Base-by-base conservation (phyloP, 106 monocot genomes). In the Dendrobium chrysotoxum region DNA sequence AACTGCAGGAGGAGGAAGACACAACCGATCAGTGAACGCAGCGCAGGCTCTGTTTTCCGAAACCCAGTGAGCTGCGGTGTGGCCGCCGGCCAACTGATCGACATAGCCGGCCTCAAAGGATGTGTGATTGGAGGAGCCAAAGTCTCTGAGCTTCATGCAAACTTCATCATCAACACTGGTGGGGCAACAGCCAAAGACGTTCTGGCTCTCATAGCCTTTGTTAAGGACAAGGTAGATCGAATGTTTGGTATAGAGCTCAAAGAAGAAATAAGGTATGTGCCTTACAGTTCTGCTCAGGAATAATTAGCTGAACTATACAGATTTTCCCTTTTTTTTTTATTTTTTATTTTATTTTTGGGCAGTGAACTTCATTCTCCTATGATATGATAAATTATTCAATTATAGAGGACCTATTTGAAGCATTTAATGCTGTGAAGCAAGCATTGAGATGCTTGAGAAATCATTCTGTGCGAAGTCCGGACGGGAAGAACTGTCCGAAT, bases 121-220 rank as follows among this genome's bases (percentile, higher is more conserved):
- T 78, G 84, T 31, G 53, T 46, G 31, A 20, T 86, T 7, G 89
- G 89, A 80, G 89, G 89, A 41, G 86, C 86, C 23, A 86, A 80
- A 58, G 82, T 89, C 28, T 89, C 89, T 12, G 80, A 82, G 15
- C 40, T 86, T 15, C 89, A 89, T 70, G 86, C 86, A 9, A 89
- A 89, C 80, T 89, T 86, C 84, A 86, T 89, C 78, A 64, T 89
- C 46, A 84, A 89, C 77, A 84, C 35, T 5, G 65, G 82, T 53
- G 72, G 75, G 0, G 72, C 89, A 0, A 85, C 85, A 8, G 84
- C 82, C 0, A 20, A 18, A 16, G 82, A 89, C 47, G 86, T 89
- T 86, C 50, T 80, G 39, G 66, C 53, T 2, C 84, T 89, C 67
- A 86, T 89, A 26, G 31, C 65, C 50, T 77, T 79, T 67, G 84